Evolutionary conservation across 2,329 filamentous ascomycete genomes (phyloP), one percentile per base, ranked within the genome.

Genomic region (Alternaria sp.): DNA sequence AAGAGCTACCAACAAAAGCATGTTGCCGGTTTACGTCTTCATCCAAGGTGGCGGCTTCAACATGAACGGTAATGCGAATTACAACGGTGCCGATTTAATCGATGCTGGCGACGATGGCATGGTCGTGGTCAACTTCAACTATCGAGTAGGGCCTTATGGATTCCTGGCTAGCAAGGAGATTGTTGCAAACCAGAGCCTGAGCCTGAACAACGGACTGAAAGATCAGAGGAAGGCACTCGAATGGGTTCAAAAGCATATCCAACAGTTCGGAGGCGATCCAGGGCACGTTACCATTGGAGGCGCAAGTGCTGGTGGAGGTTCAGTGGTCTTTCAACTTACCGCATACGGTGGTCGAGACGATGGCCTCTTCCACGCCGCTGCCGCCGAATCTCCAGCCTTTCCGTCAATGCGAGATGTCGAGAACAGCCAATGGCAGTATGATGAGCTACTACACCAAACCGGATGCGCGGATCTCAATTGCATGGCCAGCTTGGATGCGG

Each of bases 381-480:
- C 74, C 4, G 70, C 73, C 14, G 77, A 80, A 51, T 79, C 78
- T 14, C 71, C 75, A 5, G 72, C 78, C 7, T 81, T 81, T 50
- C 82, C 82, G 4, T 74, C 80, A 5, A 73, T 83, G 15, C 77
- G 77, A 6, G 74, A 75, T 28, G 75, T 81, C 25, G 63, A 71
- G 1, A 78, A 81, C 28, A 78, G 79, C 37, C 80, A 83, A 60
- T 84, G 76, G 72, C 79, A 82, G 56, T 84, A 80, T 66, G 73
- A 82, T 21, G 73, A 71, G 25, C 77, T 81, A 18, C 73, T 76
- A 15, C 73, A 73, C 5, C 68, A 71, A 20, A 71, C 78, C 1
- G 75, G 74, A 12, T 84, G 82, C 60, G 66, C 79, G 26, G 64
- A 77, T 30, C 67, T 84, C 12, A 58, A 70, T 4, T 84, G 82